Conservation (phyloP, 2,329 filamentous ascomycete species). For the Clonostachys solani region DNA sequence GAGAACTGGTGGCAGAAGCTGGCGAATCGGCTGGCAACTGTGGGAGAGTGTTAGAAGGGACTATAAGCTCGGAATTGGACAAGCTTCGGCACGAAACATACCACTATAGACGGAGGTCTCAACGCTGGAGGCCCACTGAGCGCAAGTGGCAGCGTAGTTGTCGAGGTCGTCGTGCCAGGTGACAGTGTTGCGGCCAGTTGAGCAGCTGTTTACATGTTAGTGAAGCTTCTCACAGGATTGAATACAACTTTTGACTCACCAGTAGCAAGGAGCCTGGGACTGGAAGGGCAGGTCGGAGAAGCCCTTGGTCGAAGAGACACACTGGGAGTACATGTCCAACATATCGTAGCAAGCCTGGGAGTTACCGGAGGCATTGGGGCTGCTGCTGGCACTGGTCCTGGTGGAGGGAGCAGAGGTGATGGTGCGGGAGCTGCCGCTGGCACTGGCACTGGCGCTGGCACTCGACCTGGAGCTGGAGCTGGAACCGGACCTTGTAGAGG, state of each 20-base stretch:
- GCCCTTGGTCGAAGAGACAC: constrained; percentile 11
- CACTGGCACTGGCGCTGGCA: no score
- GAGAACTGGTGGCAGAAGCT: constrained; percentile 20
- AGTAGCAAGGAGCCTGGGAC: constrained; percentile 24
- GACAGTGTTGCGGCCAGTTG: constrained; percentile 6
- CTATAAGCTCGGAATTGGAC: neutral
- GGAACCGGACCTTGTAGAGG: neutral
- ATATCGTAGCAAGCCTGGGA: constrained; percentile 16
- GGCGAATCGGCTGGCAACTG: constrained; percentile 20
- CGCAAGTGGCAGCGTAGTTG: constrained; percentile 19
- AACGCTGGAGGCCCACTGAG: constrained; percentile 18
- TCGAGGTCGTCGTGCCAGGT: constrained; percentile 23
- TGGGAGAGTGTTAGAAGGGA: neutral
- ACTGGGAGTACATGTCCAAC: constrained; percentile 16
- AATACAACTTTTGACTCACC: constrained; percentile 11
- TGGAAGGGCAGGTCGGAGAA: constrained; percentile 16
- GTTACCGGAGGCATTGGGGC: constrained; percentile 9
- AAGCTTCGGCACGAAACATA: no score
- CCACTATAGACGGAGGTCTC: constrained; percentile 11
- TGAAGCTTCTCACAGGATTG: constrained; percentile 6
- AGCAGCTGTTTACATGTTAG: constrained; percentile 10
- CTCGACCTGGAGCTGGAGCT: no score
- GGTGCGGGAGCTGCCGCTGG: constrained; percentile 1
- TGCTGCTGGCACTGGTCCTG: no score
- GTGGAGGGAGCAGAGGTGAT: neutral